A percentile compares a stretch with the other conserved stretches of the same genome.
Evolutionary conservation across 2,329 filamentous ascomycete species (phyloP).

Genomic region (Colletotrichum truncatum): DNA sequence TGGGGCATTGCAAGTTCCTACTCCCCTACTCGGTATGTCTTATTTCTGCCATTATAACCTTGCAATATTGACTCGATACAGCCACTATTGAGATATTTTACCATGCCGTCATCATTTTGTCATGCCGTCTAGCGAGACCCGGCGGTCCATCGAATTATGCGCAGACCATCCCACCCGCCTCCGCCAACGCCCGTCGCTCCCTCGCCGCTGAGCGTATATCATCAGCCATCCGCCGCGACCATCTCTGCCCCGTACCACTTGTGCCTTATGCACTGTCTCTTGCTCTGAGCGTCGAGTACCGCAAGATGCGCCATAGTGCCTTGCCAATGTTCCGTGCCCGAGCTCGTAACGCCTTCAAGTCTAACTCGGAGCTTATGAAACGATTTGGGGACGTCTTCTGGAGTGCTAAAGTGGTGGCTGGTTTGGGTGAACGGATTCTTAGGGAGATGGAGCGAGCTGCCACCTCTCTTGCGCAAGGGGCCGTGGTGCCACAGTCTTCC

Average conservation of each 20-base stretch:
- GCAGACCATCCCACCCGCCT: constrained; percentile 53
- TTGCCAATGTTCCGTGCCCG: constrained; percentile 66
- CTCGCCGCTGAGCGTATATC: constrained; percentile 67
- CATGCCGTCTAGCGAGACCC: constrained; percentile 61
- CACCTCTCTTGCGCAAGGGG: constrained; percentile 45
- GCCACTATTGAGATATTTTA: constrained; percentile 71
- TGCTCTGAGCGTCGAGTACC: constrained; percentile 69
- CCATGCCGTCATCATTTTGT: constrained; percentile 70
- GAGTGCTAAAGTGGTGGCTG: constrained; percentile 63
- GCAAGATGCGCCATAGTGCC: constrained; percentile 70
- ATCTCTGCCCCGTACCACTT: constrained; percentile 63
- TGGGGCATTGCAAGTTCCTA: constrained; percentile 58
- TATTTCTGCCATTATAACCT: neutral
- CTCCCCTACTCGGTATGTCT: constrained; percentile 57
- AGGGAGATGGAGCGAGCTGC: constrained; percentile 65
- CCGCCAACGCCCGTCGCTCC: constrained; percentile 65
- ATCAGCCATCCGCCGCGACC: constrained; percentile 61
- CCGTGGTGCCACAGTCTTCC: neutral
- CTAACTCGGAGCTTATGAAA: constrained; percentile 62
- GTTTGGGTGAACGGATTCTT: constrained; percentile 63
- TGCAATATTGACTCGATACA: constrained; percentile 40
- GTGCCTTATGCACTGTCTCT: constrained; percentile 70
- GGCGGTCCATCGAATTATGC: constrained; percentile 48
- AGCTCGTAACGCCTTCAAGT: constrained; percentile 63
- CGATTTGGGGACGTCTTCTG: constrained; percentile 66